Conservation (phyloP, 305 asterid species). For the Coffea humblotiana region DNA sequence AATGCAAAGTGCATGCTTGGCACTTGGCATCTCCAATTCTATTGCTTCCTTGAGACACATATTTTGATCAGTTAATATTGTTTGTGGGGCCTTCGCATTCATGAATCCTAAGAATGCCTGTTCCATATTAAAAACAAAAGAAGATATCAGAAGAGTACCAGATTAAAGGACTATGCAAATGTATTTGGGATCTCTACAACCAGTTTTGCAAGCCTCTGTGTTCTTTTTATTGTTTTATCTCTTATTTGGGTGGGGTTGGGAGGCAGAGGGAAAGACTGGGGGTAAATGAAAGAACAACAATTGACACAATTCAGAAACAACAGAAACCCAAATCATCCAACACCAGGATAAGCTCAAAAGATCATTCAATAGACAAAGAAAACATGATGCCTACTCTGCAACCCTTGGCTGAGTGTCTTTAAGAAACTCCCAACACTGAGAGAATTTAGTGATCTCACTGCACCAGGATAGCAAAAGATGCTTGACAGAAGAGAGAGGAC, state of each 20-base stretch:
- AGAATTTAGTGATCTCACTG: not conserved
- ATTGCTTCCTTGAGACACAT: slow-evolving; percentile 92
- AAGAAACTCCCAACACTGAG: not conserved
- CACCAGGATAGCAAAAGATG: not conserved
- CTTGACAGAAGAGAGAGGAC: not conserved
- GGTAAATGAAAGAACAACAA: not conserved
- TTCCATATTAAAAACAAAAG: slow-evolving; percentile 26
- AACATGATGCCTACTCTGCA: not conserved
- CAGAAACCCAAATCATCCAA: not conserved
- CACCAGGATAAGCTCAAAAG: not conserved
- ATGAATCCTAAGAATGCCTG: slow-evolving; percentile 84
- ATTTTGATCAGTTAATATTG: slow-evolving; percentile 88
- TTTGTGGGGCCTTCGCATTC: slow-evolving; percentile 93
- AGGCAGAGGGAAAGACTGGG: too few species aligned
- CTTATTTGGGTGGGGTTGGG: not conserved
- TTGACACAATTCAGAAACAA: not conserved
- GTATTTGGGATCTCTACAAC: not conserved
- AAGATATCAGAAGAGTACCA: slow-evolving; percentile 19
- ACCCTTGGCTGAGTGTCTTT: not conserved
- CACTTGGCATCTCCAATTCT: slow-evolving; percentile 75
- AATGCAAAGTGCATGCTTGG: slow-evolving; percentile 94
- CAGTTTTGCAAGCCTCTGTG: not conserved
- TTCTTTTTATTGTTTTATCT: not conserved
- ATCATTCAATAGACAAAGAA: not conserved
- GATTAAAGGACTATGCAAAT: not conserved